These are phyloP conservation scores for Microbotryomycetes sp. DNA, from an alignment of 1,284 basidiomycete species.

Conservation along the genomic window DNA sequence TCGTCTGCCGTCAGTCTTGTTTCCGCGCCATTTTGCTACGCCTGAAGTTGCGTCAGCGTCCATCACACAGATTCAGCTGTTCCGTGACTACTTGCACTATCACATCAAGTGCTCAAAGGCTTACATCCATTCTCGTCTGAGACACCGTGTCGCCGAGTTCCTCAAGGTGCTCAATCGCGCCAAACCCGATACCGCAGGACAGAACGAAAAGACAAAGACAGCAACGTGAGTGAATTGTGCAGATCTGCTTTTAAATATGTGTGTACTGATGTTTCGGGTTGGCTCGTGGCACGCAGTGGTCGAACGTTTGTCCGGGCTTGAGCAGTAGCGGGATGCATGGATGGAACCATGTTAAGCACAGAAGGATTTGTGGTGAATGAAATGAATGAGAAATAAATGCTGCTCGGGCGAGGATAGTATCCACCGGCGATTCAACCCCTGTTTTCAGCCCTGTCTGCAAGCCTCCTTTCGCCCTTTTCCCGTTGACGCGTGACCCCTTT, in stretches of 20 bases:
- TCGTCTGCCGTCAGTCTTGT: constrained; percentile 56
- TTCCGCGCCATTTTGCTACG: constrained; percentile 88
- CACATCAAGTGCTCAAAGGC: constrained; percentile 99
- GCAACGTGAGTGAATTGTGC: constrained; percentile 56
- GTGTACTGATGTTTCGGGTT: neutral
- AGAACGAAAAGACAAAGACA: constrained; percentile 77
- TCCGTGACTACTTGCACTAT: constrained; percentile 97
- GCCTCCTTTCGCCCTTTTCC: too few species aligned
- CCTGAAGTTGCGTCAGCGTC: constrained; percentile 66
- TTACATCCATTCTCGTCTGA: constrained; percentile 98
- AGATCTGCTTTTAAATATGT: neutral
- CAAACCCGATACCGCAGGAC: constrained; percentile 75
- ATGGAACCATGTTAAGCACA: too few species aligned
- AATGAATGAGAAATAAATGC: too few species aligned
- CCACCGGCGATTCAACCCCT: too few species aligned
- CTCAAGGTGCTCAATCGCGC: constrained; percentile 95
- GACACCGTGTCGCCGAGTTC: constrained; percentile 89
- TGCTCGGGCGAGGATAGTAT: too few species aligned
- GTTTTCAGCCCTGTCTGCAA: too few species aligned
- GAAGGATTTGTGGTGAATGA: too few species aligned
- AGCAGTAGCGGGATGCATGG: neutral
- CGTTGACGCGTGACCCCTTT: too few species aligned
- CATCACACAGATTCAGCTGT: constrained; percentile 92
- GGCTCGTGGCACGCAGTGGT: neutral
- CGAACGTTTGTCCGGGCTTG: neutral